Evolutionary conservation across 106 monocot species (phyloP).

Genomic region (Triglochin maritima): DNA sequence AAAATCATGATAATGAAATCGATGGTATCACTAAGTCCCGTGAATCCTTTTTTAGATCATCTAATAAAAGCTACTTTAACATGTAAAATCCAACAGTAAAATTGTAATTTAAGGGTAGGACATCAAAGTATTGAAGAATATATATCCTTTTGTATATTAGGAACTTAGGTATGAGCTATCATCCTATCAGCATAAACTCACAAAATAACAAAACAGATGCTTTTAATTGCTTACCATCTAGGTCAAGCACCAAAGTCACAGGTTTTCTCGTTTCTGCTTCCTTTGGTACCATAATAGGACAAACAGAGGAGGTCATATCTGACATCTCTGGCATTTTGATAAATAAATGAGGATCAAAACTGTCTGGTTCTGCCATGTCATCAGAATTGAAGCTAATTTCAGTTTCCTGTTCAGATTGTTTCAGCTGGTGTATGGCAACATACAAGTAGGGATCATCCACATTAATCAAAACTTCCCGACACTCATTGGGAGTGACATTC

Average conservation of each 20-base stretch:
- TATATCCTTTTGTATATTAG: too few species aligned
- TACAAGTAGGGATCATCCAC: slow-evolving; percentile 39
- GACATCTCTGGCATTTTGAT: slow-evolving; percentile 41
- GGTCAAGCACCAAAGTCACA: slow-evolving; percentile 78
- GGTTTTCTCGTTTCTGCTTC: slow-evolving; percentile 32
- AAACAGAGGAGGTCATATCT: slow-evolving; percentile 29
- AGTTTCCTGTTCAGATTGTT: slow-evolving; percentile 28
- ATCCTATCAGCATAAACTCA: too few species aligned
- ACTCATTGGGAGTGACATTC: slow-evolving; percentile 14
- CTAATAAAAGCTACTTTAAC: too few species aligned
- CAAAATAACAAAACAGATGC: too few species aligned
- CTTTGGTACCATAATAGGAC: slow-evolving; percentile 19
- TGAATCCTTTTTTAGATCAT: too few species aligned
- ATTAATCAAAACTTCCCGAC: slow-evolving; percentile 13
- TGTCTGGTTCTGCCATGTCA: slow-evolving; percentile 17
- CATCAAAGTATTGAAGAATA: too few species aligned
- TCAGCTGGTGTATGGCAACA: slow-evolving; percentile 36
- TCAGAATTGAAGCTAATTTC: slow-evolving; percentile 15
- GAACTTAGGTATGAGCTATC: too few species aligned
- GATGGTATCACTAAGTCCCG: too few species aligned
- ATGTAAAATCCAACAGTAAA: too few species aligned
- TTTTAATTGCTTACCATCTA: slow-evolving; percentile 52
- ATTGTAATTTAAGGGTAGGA: too few species aligned
- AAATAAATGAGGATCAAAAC: slow-evolving; percentile 43
- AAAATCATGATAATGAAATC: too few species aligned